Conservation (phyloP, 179 eudicot species). For the Beta macrorhiza region DNA sequence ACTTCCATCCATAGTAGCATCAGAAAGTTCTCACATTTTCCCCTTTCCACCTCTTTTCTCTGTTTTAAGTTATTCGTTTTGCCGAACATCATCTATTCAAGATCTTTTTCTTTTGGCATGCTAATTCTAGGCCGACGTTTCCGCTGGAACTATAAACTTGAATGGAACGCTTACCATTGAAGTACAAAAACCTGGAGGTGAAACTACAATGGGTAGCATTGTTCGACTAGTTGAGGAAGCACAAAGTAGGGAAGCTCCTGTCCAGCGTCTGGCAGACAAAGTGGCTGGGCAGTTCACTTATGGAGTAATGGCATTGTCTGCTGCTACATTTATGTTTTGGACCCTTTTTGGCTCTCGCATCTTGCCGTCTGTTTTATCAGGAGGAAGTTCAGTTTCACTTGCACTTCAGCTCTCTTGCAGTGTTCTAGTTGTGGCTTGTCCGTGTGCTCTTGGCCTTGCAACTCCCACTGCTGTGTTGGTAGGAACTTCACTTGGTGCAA, state of each 20-base stretch:
- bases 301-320: conserved; percentile 97
- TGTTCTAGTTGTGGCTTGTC: conserved; percentile 98
- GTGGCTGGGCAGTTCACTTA: conserved; percentile 96
- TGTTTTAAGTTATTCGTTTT: background rate
- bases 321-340: conserved; percentile 97
- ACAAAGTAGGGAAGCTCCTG: conserved; percentile 97
- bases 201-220: conserved; percentile 90
- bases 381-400: conserved; percentile 72
- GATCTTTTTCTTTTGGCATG: background rate
- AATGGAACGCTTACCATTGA: conserved; percentile 91
- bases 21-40: background rate
- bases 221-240: conserved; percentile 98
- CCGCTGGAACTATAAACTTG: conserved; percentile 96
- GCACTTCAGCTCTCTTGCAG: conserved; percentile 98
- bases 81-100: background rate
- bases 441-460: conserved; percentile 99
- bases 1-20: background rate
- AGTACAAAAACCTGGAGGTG: conserved; percentile 92
- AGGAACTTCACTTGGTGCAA: conserved; percentile 99
- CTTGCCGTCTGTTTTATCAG: conserved; percentile 64
- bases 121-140: conserved; percentile 65
- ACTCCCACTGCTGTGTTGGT: conserved; percentile 99
- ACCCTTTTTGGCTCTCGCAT: conserved; percentile 71
- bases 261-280: conserved; percentile 96
- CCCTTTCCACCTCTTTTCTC: background rate